Evolutionary conservation across 805 yeast species (phyloP).

Genomic region (Cyberlindnera veronae): DNA sequence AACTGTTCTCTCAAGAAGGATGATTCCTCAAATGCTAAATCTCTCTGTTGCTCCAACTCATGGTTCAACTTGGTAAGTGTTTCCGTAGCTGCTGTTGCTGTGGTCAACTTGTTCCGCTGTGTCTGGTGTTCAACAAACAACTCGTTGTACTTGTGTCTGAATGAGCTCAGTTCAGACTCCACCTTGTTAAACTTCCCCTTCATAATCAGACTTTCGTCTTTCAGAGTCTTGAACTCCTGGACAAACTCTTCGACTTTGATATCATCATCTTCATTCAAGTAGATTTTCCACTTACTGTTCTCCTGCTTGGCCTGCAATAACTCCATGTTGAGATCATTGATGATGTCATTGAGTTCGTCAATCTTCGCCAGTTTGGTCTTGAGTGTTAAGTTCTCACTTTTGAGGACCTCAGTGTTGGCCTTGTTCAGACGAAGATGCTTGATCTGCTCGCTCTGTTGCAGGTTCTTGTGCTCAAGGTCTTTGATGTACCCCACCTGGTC

Average conservation of each 20-base stretch:
- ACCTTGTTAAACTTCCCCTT: conserved; percentile 30
- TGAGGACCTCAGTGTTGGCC: conserved; percentile 46
- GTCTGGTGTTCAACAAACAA: conserved; percentile 38
- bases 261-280: conserved; percentile 33
- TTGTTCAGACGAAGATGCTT: conserved; percentile 45
- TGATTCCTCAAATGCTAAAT: conserved; percentile 55
- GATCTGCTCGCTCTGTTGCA: conserved; percentile 50
- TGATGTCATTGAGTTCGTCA: conserved; percentile 41
- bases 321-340: conserved; percentile 47
- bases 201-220: conserved; percentile 37
- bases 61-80: conserved; percentile 31
- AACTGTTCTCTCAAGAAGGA: conserved; percentile 54
- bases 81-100: conserved; percentile 25
- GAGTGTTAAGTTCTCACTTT: conserved; percentile 49
- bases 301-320: conserved; percentile 45
- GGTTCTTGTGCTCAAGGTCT: conserved; percentile 48
- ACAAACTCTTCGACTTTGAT: conserved; percentile 35
- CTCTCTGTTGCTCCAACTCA: conserved; percentile 49
- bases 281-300: conserved; percentile 44
- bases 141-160: conserved; percentile 30
- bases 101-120: conserved; percentile 26
- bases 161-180: conserved; percentile 26
- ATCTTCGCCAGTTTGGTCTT: conserved; percentile 35
- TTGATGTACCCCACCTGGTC: conserved; percentile 44
- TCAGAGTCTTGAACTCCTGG: conserved; percentile 37